Conservation (phyloP, 345 rosid genomes). For the Cardamine chenopodiifolia region DNA sequence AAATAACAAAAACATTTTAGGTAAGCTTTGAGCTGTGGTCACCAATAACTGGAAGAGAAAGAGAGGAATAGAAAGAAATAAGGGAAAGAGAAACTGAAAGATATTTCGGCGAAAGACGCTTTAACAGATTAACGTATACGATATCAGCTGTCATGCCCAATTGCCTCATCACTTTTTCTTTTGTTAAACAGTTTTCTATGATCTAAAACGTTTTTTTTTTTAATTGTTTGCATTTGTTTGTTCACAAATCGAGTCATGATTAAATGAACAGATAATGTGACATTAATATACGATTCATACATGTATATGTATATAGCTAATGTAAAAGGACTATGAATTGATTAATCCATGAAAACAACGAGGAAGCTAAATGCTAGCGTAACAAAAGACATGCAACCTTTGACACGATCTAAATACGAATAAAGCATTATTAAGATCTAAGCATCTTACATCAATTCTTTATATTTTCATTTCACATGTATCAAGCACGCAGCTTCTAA, state of each 20-base stretch:
- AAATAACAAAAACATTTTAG: constrained; percentile 17
- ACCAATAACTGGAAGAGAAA: constrained; percentile 12
- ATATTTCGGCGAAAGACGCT: constrained; percentile 15
- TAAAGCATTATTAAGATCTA: constrained; percentile 6
- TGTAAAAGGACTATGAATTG: not conserved
- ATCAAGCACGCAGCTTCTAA: not conserved
- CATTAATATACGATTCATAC: not conserved
- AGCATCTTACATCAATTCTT: constrained; percentile 19
- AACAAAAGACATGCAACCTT: constrained; percentile 38
- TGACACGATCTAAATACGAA: constrained; percentile 34
- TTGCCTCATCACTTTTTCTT: not conserved
- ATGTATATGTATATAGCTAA: not conserved
- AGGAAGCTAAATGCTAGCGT: constrained; percentile 31
- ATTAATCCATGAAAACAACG: not conserved
- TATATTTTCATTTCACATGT: constrained; percentile 19
- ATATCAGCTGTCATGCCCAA: constrained; percentile 16
- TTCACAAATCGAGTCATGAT: not conserved
- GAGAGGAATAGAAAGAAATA: too few relatives aligned
- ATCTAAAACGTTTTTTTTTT: not conserved
- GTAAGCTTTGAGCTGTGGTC: constrained; percentile 29
- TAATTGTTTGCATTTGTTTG: not conserved
- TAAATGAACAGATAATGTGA: constrained; percentile 3
- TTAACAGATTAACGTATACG: constrained; percentile 3
- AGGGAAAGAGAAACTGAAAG: constrained; percentile 12
- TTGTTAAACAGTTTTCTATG: not conserved